Base-by-base conservation (phyloP, 495 filamentous ascomycete genomes). In the Penicillium subrubescens region DNA sequence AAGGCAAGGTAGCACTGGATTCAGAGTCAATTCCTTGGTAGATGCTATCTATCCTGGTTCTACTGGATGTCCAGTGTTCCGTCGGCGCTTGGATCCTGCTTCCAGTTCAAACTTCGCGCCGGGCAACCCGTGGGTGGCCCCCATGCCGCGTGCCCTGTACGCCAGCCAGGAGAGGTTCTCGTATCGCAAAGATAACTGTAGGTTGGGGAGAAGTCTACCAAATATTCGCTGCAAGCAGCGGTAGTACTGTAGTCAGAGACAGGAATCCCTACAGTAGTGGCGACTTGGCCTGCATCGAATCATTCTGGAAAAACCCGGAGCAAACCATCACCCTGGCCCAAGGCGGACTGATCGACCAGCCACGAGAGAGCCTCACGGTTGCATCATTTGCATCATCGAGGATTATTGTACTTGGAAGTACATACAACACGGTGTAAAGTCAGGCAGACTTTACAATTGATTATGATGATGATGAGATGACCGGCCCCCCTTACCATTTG, bases 231-330 rank as follows among this genome's bases (percentile, higher is more conserved):
- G 50, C 39, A 17, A 43, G 39, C 39, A 43, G 39, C 14, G 7
- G 31, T 33, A 6, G 46, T 2, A 51, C 11, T n/a, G n/a, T n/a
- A n/a, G n/a, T n/a, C n/a, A n/a, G n/a, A n/a, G n/a, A n/a, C n/a
- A n/a, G n/a, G n/a, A n/a, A n/a, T n/a, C n/a, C n/a, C n/a, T 5
- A 8, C 14, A 51, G 51, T n/a, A 54, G 51, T 34, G 29, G 51
- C 51, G 23, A 54, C 29, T 34, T 19, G 51, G 51, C 35, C 64
- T 72, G 70, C 70, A 70, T 60, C 70, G 67, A 72, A 72, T 63
- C 17, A 17, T 71, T 72, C 70, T 65, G 70, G 70, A 72, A 68
- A 19, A 8, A 8, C 19, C 17, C n/a, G 39, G 8, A 21, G 43
- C 10, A 48, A 48, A 48, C 19, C 19, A 12, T 14, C 5, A 17